Evolutionary conservation across 768 basidiomycete species (phyloP).

Genomic region (Pulveroboletus ravenelii): DNA sequence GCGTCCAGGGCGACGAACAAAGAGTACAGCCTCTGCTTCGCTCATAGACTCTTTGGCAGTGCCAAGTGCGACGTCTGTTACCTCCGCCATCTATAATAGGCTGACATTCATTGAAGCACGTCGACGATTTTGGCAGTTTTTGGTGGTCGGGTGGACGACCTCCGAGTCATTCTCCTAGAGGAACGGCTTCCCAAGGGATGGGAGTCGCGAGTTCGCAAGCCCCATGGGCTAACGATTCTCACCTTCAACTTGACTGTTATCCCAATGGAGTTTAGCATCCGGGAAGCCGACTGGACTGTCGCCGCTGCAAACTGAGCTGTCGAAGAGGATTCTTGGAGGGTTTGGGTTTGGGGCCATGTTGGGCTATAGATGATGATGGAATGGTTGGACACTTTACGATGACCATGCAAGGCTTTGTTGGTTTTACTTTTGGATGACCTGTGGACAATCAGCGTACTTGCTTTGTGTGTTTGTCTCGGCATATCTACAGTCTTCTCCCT

Average conservation of each 20-base stretch:
- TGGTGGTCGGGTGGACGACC: constrained; percentile 54
- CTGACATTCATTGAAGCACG: constrained; percentile 36
- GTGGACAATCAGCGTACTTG: not conserved
- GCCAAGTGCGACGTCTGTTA: constrained; percentile 48
- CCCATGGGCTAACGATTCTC: constrained; percentile 54
- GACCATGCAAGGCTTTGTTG: too few relatives aligned
- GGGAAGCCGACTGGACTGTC: constrained; percentile 15
- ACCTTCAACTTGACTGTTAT: constrained; percentile 42
- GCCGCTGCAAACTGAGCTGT: not conserved
- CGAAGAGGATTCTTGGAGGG: constrained; percentile 1
- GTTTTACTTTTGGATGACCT: not conserved
- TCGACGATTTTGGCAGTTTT: constrained; percentile 61
- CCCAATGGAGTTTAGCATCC: constrained; percentile 10
- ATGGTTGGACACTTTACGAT: not conserved
- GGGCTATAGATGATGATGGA: not conserved
- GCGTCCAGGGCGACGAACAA: constrained; percentile 51
- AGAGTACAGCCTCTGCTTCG: constrained; percentile 43
- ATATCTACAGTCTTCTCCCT: not conserved
- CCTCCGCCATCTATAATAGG: not conserved
- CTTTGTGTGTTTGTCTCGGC: too few relatives aligned
- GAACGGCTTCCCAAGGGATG: constrained; percentile 69
- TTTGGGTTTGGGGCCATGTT: not conserved
- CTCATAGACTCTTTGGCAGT: constrained; percentile 62
- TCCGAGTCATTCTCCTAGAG: constrained; percentile 54
- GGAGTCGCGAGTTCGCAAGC: constrained; percentile 56